Conservation (phyloP, 495 filamentous ascomycete genomes). For the Mytilinidion resinicola region DNA sequence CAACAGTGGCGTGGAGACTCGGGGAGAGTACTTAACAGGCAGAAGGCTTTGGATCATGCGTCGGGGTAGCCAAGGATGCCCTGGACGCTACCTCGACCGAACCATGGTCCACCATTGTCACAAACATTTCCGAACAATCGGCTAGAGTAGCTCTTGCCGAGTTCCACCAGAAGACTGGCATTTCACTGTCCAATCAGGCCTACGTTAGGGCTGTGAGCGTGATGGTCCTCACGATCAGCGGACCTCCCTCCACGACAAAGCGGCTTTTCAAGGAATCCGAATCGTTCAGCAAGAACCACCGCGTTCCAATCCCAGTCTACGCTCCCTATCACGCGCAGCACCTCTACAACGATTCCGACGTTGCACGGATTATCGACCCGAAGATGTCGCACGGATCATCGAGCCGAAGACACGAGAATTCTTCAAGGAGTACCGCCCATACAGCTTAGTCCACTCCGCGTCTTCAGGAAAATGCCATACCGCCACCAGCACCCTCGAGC, state of each 20-base stretch:
- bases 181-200: conserved; percentile 54
- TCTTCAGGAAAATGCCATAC: conserved; percentile 36
- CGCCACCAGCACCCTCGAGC: conserved; percentile 34
- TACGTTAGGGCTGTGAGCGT: conserved; percentile 71
- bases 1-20: too few relatives aligned
- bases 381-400: too few relatives aligned
- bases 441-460: conserved; percentile 36
- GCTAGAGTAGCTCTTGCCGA: conserved; percentile 42
- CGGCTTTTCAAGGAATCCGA: conserved; percentile 49
- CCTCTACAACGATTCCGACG: conserved; percentile 55
- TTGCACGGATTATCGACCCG: conserved; percentile 55
- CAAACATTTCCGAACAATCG: conserved; percentile 40
- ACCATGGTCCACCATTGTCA: conserved; percentile 53
- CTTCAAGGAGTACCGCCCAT: conserved; percentile 31
- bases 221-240: conserved; percentile 68
- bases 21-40: too few relatives aligned
- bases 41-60: conserved; percentile 59
- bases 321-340: conserved; percentile 78
- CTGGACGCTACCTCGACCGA: conserved; percentile 46
- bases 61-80: conserved; percentile 45
- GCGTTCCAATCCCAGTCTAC: conserved; percentile 61
- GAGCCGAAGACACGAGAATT: conserved; percentile 35
- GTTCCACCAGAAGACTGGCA: conserved; percentile 52
- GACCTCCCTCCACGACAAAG: conserved; percentile 60
- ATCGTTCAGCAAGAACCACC: conserved; percentile 49